Conservation (phyloP, 2,329 filamentous ascomycete species). For the Colletotrichum filicis region DNA sequence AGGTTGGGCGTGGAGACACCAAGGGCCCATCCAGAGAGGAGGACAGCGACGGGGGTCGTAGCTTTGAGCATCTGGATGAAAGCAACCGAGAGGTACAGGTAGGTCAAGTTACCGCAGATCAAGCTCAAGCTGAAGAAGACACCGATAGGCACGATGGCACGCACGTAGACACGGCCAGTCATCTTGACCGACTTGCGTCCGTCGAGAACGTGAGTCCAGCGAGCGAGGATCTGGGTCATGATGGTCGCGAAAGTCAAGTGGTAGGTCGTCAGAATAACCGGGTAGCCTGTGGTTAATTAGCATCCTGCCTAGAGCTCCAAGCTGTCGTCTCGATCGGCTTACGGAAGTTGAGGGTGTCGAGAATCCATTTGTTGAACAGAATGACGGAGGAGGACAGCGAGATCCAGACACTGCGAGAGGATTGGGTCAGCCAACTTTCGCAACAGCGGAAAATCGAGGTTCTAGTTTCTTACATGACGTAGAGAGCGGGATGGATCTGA, state of each 20-base stretch:
- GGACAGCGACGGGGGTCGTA: conserved; percentile 92
- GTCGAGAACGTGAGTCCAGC: conserved; percentile 90
- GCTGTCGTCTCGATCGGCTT: conserved; percentile 39
- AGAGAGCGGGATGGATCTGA: conserved; percentile 82
- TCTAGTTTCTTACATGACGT: conserved; percentile 72
- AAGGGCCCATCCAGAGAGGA: conserved; percentile 89
- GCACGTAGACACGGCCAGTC: conserved; percentile 92
- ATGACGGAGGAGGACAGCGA: conserved; percentile 92
- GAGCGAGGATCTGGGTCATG: conserved; percentile 93
- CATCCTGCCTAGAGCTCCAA: not conserved
- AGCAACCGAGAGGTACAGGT: conserved; percentile 92
- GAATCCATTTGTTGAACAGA: conserved; percentile 99
- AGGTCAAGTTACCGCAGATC: conserved; percentile 96
- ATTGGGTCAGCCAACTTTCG: conserved; percentile 13
- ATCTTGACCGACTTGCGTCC: conserved; percentile 97
- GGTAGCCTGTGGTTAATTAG: conserved; percentile 70
- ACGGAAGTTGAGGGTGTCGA: conserved; percentile 84
- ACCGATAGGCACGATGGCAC: conserved; percentile 94
- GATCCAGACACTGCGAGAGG: conserved; percentile 84
- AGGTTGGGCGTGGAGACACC: conserved; percentile 86
- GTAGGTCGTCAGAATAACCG: conserved; percentile 93
- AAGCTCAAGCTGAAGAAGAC: conserved; percentile 95
- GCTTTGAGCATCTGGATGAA: conserved; percentile 99
- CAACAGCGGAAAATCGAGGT: not conserved
- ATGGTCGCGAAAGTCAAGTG: conserved; percentile 92